Conservation (phyloP, 495 filamentous ascomycete species). For the Xylaria scruposa region DNA sequence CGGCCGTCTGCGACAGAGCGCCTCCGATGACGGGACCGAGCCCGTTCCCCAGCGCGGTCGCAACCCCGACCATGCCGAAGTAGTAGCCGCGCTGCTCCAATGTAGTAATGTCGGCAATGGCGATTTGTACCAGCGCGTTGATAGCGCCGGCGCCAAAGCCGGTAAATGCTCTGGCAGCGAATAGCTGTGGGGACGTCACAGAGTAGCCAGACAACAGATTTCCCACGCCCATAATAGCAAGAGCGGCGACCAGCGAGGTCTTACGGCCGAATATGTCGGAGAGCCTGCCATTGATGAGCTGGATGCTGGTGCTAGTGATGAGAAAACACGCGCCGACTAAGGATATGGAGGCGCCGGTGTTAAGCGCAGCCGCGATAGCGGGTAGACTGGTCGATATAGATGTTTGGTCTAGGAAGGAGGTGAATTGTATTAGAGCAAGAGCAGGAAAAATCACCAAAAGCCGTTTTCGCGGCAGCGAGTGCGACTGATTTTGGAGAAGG, state of each 20-base stretch:
- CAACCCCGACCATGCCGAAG: slow-evolving; percentile 36
- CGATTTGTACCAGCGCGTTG: slow-evolving; percentile 41
- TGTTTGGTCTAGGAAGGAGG: slow-evolving; percentile 69
- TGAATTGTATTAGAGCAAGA: slow-evolving; percentile 61
- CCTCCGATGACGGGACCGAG: background rate
- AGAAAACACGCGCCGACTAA: slow-evolving; percentile 71
- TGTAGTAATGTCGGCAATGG: slow-evolving; percentile 43
- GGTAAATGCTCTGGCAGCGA: slow-evolving; percentile 54
- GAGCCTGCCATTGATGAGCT: slow-evolving; percentile 39
- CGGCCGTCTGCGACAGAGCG: background rate
- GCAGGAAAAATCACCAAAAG: slow-evolving; percentile 63
- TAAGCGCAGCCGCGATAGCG: slow-evolving; percentile 63
- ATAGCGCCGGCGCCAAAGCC: slow-evolving; percentile 76
- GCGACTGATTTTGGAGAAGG: background rate
- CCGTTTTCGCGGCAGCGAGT: slow-evolving; percentile 45
- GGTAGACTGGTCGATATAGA: slow-evolving; percentile 65
- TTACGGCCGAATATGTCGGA: slow-evolving; percentile 54
- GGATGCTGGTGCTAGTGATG: slow-evolving; percentile 68
- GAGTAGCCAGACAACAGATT: slow-evolving; percentile 18
- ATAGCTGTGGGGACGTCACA: background rate
- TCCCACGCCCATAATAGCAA: slow-evolving; percentile 42
- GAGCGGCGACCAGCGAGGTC: slow-evolving; percentile 37
- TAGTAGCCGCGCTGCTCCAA: slow-evolving; percentile 42
- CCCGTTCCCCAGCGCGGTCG: slow-evolving; percentile 47
- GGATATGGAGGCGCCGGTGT: slow-evolving; percentile 56